Percentiles rank a stretch among this genome's conserved stretches.
Conservation (phyloP, 495 filamentous ascomycete genomes). For the Chlorociboria aeruginascens region DNA sequence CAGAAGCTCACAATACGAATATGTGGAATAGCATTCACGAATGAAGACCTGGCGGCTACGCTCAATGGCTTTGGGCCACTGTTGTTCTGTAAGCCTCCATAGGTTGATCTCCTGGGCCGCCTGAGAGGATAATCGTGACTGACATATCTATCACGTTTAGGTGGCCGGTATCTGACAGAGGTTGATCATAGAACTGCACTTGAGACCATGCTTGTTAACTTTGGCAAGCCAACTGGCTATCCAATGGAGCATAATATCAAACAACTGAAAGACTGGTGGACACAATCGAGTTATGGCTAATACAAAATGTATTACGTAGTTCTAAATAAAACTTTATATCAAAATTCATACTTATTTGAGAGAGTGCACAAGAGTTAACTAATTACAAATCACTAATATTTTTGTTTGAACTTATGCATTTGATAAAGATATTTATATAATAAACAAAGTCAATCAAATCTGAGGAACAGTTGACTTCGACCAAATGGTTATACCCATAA, state of each 20-base stretch:
- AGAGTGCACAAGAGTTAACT: too few relatives aligned
- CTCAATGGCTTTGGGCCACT: conserved; percentile 25
- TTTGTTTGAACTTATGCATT: too few relatives aligned
- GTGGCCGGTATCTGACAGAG: not conserved
- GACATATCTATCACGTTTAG: not conserved
- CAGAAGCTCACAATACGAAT: conserved; percentile 12
- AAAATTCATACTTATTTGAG: too few relatives aligned
- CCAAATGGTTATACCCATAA: too few relatives aligned
- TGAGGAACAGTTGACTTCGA: too few relatives aligned
- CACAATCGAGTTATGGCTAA: not conserved
- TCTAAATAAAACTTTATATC: too few relatives aligned
- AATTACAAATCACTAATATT: too few relatives aligned
- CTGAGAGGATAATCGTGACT: too few relatives aligned
- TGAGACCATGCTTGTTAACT: not conserved
- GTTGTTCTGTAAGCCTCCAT: conserved; percentile 21
- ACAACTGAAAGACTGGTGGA: not conserved
- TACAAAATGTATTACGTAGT: too few relatives aligned
- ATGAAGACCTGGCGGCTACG: conserved; percentile 21
- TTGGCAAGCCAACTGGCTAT: not conserved
- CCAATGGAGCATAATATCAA: not conserved
- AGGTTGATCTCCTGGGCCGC: not conserved
- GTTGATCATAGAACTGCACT: not conserved
- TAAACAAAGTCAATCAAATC: too few relatives aligned
- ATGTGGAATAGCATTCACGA: conserved; percentile 22
- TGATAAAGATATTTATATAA: too few relatives aligned